Base-by-base conservation (phyloP, 352 stramenopile genomes). In the Phytophthora agathidicida region DNA sequence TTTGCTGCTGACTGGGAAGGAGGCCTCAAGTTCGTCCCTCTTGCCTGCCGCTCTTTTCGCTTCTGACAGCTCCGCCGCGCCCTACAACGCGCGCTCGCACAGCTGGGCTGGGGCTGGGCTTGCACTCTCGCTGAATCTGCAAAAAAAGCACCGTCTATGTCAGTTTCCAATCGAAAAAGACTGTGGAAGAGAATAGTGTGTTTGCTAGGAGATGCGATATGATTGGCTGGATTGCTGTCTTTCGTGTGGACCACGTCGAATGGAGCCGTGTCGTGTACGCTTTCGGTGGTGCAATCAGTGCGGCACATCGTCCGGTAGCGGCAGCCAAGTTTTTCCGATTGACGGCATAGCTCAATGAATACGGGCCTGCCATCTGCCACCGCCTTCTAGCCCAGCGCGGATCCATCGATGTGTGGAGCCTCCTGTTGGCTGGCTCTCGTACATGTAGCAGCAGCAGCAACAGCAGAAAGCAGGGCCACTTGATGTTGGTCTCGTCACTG, bases 21-120 rank as follows among this genome's bases (percentile, higher is more conserved):
- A 23, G 3, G 46, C 6, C 19, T 20, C n/a, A 17, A 35, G 9
- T 8, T 41, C 43, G 10, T 23, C 19, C 30, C 37, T 68, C 32
- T 58, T 24, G 31, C 41, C 43, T 23, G 38, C 60, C 60, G 65
- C 65, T 73, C 65, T 71, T 68, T 71, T 74, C 68, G 65, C 60
- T 68, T 74, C 60, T 74, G 65, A 19, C 44, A 68, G n/a, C n/a
- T 35, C 52, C 10, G 8, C 42, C 16, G 37, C 42, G 49, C 57
- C 48, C 37, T 65, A 67, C 61, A 67, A 66, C 26, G 30, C 33
- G 47, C 24, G 38, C 31, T n/a, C 27, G 28, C n/a, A 23, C 36
- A 36, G 22, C 52, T 33, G 31, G 45, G 50, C 50, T 59, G 37
- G 49, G 16, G 30, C 10, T 19, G 16, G 16, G 50, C 27, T 38